Base-by-base conservation (phyloP, 805 yeast species). In the Metschnikowia arizonensis region DNA sequence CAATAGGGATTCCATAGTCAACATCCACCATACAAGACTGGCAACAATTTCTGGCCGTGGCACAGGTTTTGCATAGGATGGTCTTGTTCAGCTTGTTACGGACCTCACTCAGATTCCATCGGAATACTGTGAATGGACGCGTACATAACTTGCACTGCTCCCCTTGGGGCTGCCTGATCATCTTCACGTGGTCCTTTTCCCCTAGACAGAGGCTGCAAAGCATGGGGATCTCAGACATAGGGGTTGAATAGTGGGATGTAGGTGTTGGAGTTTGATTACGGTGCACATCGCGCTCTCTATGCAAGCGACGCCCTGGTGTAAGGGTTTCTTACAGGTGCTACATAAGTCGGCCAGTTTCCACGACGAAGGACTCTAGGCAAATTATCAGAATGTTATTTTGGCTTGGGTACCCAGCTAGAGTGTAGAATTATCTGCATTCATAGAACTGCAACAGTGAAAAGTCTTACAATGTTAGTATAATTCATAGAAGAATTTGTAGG, bases 131-230 rank as follows among this genome's bases (percentile, higher is more conserved):
- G 67, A 84, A 91, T 1, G 96, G 89, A 40, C 95, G 66, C 0
- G 95, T 83, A 59, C 98, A 91, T 12, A 85, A 66, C 59, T 83
- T 83, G 61, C 98, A 91, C 59, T 85, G 85, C n/a, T 77, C 83
- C 1, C 96, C 96, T 43, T 76, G 66, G 10, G 66, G 65, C 47
- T 85, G 89, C 52, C 85, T 74, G 1, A 80, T 74, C 85, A 90
- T 79, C 43, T 85, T 79, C n/a, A 84, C 57, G 52, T 82, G 78
- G 17, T 80, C 76, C 43, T 80, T 76, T 0, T 73, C 57, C 0
- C 97, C 97, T 21, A 88, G 66, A 60, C 97, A 89, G 5, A 59
- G 55, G 30, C 79, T 81, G 62, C 97, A 89, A 1, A 89, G 74
- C 0, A 85, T 81, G 0, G 90, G 89, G 33, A 74, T 64, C 18